Evolutionary conservation across 2,329 filamentous ascomycete species (phyloP), one percentile per base, ranked within the genome.

Genomic region (Ophiostoma piceae): DNA sequence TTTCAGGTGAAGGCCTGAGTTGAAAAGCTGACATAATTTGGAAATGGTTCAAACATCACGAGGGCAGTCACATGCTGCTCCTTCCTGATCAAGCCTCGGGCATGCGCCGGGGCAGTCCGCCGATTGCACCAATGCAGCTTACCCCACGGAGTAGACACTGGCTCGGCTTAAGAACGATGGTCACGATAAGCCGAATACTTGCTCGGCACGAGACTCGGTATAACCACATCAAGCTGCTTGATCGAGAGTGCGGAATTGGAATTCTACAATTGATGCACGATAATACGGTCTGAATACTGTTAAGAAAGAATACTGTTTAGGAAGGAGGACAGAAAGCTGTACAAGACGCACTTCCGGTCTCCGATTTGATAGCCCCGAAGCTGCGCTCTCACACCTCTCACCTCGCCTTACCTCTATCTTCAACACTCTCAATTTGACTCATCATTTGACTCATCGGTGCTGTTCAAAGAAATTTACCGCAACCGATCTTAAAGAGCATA

Each of bases 31-130:
- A 22, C 26, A 12, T 4, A 26, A 2, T 9, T 41, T 32, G 8
- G 4, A 29, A 29, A 29, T 1, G 26, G 26, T 29, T 29, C 1
- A 29, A 29, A 29, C 57, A 62, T 62, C 57, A 62, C 57, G 57
- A 32, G 57, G 26, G 3, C 32, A 14, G 26, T 62, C 57, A 62
- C 57, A 62, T 62, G 57, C 14, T 26, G 57, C 14, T 62, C 26
- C 12, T 62, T 62, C 26, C 29, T 35, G 22, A 19, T 35, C 29
- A 64, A n/a, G 62, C 62, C 62, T 65, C 62, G 62, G 62, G 60
- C 29, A 64, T 64, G 26, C 29, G 29, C 32, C 62, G 62, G 62
- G 62, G 62, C 62, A 65, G 62, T 64, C 60, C 60, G 60, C 32
- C 14, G 60, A 16, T 22, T 57, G 51, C 7, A 57, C 51, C 51